Evolutionary conservation across 2,329 filamentous ascomycete genomes (phyloP), one percentile per base, ranked within the genome.

Genomic region (Penicillium sp.): DNA sequence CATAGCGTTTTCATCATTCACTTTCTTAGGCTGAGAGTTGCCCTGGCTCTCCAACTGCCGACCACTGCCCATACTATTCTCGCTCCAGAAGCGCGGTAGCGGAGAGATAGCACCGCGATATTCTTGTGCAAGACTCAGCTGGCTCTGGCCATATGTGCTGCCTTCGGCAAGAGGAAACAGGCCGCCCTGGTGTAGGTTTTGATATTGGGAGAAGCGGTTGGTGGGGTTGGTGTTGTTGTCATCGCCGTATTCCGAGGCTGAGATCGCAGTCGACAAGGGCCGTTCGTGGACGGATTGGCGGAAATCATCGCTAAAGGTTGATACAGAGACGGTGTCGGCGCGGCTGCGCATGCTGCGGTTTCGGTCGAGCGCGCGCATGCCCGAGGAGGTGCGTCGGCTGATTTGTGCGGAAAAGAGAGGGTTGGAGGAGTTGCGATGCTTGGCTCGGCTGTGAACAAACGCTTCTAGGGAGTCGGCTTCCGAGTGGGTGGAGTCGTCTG

Each of bases 361-460:
- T 51, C 69, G 64, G 25, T 73, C 69, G 3, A 74, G 59, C 2
- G 71, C 69, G 17, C 72, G 70, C 14, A 69, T 49, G 16, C 67
- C 69, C 7, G 70, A 72, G 4, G 72, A 72, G 9, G 60, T 62
- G 40, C 69, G 69, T 31, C 69, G 70, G 31, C 63, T 68, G 49
- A 69, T 61, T 52, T 73, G 69, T 2, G 68, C 70, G 3, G 72
- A 71, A 55, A 75, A 74, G 42, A 74, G 56, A 2, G 72, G 72
- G 45, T 74, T 75, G 30, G 69, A 62, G 3, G 72, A 74, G 56
- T 74, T 74, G 51, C 72, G 69, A 49, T 66, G 62, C 48, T 72
- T 74, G 40, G 72, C 72, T 4, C 72, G 70, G 41, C 64, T 68
- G 55, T 75, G 71, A 14, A 75, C 70, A 53, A 75, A 75, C 4